Percentiles rank a stretch among this genome's conserved stretches.
These are phyloP conservation scores for Xylaria venustula DNA, from an alignment of 495 filamentous ascomycete species.

Conservation along the genomic window DNA sequence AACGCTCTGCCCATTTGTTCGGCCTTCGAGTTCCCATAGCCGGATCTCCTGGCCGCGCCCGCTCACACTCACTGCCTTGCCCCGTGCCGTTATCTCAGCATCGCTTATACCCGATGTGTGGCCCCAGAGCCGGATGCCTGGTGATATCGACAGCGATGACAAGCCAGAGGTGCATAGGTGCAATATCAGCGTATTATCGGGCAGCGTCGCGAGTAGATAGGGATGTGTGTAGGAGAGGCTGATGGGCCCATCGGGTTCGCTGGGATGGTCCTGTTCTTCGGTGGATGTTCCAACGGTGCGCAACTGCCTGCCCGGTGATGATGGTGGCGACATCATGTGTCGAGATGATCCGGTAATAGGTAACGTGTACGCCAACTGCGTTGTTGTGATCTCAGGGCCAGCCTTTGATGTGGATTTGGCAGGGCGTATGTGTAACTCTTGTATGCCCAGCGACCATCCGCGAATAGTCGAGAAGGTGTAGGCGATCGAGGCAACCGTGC, in stretches of 20 bases:
- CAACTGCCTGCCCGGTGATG: conserved; percentile 21
- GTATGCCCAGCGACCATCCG: conserved; percentile 87
- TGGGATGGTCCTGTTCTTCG: conserved; percentile 6
- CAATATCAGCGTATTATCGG: conserved; percentile 89
- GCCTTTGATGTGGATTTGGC: conserved; percentile 22
- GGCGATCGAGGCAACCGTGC: conserved; percentile 76
- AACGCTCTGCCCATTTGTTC: conserved; percentile 47
- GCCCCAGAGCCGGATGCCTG: conserved; percentile 81
- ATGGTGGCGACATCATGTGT: conserved; percentile 28
- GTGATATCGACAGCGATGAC: conserved; percentile 63
- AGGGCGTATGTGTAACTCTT: conserved; percentile 69
- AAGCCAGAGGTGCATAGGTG: conserved; percentile 78
- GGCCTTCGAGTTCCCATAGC: conserved; percentile 90
- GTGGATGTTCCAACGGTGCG: background rate
- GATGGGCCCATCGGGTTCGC: conserved; percentile 52
- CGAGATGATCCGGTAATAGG: conserved; percentile 30
- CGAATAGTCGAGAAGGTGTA: conserved; percentile 68
- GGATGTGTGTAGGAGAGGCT: conserved; percentile 86
- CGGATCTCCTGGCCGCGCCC: conserved; percentile 79
- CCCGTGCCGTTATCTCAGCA: conserved; percentile 80
- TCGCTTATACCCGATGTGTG: conserved; percentile 89
- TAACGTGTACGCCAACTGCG: conserved; percentile 42
- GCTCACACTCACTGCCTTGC: conserved; percentile 89
- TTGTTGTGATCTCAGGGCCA: conserved; percentile 46
- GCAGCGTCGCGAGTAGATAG: conserved; percentile 83